phyloP scores from a whole-genome alignment of 2,329 filamentous ascomycete species.

The Shiraia sp. region DNA sequence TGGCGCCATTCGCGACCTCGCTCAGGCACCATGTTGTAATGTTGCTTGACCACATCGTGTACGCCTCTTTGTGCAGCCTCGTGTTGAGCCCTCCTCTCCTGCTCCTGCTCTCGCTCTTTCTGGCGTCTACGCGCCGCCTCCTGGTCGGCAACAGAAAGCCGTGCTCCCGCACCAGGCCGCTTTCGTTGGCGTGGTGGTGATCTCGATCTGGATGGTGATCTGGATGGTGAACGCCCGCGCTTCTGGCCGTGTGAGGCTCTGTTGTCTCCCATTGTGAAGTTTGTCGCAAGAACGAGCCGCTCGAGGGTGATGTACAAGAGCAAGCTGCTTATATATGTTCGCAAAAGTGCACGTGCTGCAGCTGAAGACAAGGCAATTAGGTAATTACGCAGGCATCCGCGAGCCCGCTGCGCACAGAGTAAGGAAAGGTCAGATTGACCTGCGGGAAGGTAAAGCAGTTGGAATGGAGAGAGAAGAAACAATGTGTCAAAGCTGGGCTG shows the following conservation, averaged over 20 bases:
- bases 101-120: constrained; percentile 47
- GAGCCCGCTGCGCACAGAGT: too few relatives aligned
- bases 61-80: constrained; percentile 59
- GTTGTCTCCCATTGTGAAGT: constrained; percentile 23
- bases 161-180: constrained; percentile 55
- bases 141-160: constrained; percentile 68
- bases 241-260: constrained; percentile 23
- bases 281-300: background rate
- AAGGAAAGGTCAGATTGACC: too few relatives aligned
- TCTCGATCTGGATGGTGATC: constrained; percentile 43
- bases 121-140: constrained; percentile 65
- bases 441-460: background rate
- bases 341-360: too few relatives aligned
- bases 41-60: constrained; percentile 85
- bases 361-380: too few relatives aligned
- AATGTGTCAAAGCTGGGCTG: background rate
- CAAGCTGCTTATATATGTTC: too few relatives aligned
- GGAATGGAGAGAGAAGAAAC: background rate
- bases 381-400: too few relatives aligned
- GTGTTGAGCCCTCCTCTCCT: constrained; percentile 53
- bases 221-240: constrained; percentile 39
- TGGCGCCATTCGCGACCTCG: constrained; percentile 92
- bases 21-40: constrained; percentile 96
- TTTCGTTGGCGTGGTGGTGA: constrained; percentile 66
- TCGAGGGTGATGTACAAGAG: too few relatives aligned